Percentiles rank a stretch among this genome's conserved stretches.
These are phyloP conservation scores for Collybiopsis luxurians DNA, from an alignment of 768 basidiomycete genomes.

Conservation along the genomic window DNA sequence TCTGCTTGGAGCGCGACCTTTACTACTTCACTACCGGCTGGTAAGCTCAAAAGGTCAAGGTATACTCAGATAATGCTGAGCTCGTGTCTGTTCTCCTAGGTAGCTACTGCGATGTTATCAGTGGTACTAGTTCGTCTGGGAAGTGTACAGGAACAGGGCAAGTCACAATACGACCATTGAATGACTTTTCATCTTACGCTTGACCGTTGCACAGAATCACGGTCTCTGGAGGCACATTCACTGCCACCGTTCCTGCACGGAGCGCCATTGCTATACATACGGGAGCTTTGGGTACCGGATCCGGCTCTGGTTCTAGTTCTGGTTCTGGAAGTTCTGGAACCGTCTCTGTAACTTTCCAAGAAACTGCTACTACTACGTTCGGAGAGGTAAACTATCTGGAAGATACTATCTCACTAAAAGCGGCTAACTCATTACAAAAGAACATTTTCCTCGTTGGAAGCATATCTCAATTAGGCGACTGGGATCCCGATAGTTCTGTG, in stretches of 20 bases:
- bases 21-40: slow-evolving; percentile 53
- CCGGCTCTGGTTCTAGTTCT: slow-evolving; percentile 10
- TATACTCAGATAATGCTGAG: too few relatives aligned
- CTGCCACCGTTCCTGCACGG: slow-evolving; percentile 46
- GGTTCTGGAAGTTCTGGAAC: slow-evolving; percentile 7
- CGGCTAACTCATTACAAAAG: slow-evolving; percentile 23
- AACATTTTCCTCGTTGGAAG: slow-evolving; percentile 62
- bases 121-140: slow-evolving; percentile 37
- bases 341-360: slow-evolving; percentile 46
- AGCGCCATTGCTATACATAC: slow-evolving; percentile 58
- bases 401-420: neutral
- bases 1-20: slow-evolving; percentile 55
- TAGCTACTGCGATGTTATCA: slow-evolving; percentile 62
- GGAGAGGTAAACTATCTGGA: slow-evolving; percentile 42
- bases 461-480: slow-evolving; percentile 50
- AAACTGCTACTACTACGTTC: slow-evolving; percentile 52
- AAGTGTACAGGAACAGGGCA: slow-evolving; percentile 52
- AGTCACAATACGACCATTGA: slow-evolving; percentile 15
- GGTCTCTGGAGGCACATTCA: slow-evolving; percentile 49
- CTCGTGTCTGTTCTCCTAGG: too few relatives aligned
- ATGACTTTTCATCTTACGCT: neutral
- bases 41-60: slow-evolving; percentile 17
- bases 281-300: slow-evolving; percentile 33
- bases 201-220: slow-evolving; percentile 33
- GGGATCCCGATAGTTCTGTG: slow-evolving; percentile 48